Percentiles rank a stretch among this genome's conserved stretches.
phyloP scores from a whole-genome alignment of 1,139 yeast species.

The Pichia sp. region DNA sequence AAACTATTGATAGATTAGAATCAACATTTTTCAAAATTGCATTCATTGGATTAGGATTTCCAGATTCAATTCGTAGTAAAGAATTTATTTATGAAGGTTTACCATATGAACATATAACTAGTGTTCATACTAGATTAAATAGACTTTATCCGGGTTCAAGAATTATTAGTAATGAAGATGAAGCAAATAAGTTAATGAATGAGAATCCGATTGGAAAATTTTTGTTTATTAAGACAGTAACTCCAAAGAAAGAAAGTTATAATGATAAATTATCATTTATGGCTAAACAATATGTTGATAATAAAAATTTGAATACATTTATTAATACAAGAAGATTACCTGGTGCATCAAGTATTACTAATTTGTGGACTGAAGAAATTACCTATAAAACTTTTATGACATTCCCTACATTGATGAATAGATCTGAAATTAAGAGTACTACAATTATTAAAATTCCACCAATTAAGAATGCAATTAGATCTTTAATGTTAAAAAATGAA shows the following conservation, averaged over 20 bases:
- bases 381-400: slow-evolving; percentile 69
- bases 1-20: slow-evolving; percentile 63
- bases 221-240: slow-evolving; percentile 67
- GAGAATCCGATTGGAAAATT: slow-evolving; percentile 64
- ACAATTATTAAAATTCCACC: slow-evolving; percentile 71
- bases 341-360: slow-evolving; percentile 66
- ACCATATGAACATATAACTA: slow-evolving; percentile 82
- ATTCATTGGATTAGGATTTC: slow-evolving; percentile 83
- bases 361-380: slow-evolving; percentile 85
- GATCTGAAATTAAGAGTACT: slow-evolving; percentile 61
- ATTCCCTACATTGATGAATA: slow-evolving; percentile 85
- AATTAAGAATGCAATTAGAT: slow-evolving; percentile 70
- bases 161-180: slow-evolving; percentile 61
- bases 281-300: slow-evolving; percentile 64
- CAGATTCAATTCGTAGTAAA: slow-evolving; percentile 65
- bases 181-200: slow-evolving; percentile 36
- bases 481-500: slow-evolving; percentile 61
- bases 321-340: slow-evolving; percentile 67
- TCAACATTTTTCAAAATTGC: slow-evolving; percentile 79
- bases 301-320: slow-evolving; percentile 65
- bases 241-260: slow-evolving; percentile 55
- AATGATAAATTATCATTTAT: slow-evolving; percentile 40
- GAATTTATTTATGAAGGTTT: slow-evolving; percentile 80
- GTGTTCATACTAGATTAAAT: slow-evolving; percentile 72
- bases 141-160: slow-evolving; percentile 80